Evolutionary conservation across 2,329 filamentous ascomycete genomes (phyloP).

Genomic region (Sphaerulina populicola): DNA sequence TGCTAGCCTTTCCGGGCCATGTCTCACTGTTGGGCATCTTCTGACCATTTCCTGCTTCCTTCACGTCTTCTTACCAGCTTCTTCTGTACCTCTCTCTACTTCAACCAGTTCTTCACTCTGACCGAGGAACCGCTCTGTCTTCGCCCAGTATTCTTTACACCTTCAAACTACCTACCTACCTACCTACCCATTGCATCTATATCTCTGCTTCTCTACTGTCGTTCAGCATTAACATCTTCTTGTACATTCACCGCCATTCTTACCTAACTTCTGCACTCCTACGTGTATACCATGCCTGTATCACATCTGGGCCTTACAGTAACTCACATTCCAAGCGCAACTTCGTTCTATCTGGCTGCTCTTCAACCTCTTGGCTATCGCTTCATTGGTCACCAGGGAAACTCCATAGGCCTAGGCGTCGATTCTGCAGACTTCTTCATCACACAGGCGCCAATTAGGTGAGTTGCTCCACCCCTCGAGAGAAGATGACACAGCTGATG

Average conservation of each 20-base stretch:
- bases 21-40: conserved; percentile 6
- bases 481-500: conserved; percentile 5
- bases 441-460: conserved; percentile 53
- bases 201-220: conserved; percentile 13
- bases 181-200: conserved; percentile 1
- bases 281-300: conserved; percentile 45
- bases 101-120: conserved; percentile 8
- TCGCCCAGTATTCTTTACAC: conserved; percentile 8
- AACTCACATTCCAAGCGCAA: conserved; percentile 66
- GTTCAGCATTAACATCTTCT: conserved; percentile 12
- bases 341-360: conserved; percentile 74
- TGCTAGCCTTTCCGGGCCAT: conserved; percentile 11
- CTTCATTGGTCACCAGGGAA: conserved; percentile 56
- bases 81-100: conserved; percentile 10
- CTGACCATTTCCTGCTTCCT: conserved; percentile 5
- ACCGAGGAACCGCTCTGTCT: conserved; percentile 7
- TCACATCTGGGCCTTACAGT: conserved; percentile 60
- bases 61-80: conserved; percentile 3
- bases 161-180: background rate
- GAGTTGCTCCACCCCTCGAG: conserved; percentile 23
- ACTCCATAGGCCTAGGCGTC: conserved; percentile 54
- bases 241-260: conserved; percentile 4
- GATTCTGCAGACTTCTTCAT: conserved; percentile 56
- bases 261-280: conserved; percentile 2
- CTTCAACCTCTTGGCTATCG: conserved; percentile 69